Conservation (phyloP, 2,329 filamentous ascomycete genomes). For the Claviceps sp. region DNA sequence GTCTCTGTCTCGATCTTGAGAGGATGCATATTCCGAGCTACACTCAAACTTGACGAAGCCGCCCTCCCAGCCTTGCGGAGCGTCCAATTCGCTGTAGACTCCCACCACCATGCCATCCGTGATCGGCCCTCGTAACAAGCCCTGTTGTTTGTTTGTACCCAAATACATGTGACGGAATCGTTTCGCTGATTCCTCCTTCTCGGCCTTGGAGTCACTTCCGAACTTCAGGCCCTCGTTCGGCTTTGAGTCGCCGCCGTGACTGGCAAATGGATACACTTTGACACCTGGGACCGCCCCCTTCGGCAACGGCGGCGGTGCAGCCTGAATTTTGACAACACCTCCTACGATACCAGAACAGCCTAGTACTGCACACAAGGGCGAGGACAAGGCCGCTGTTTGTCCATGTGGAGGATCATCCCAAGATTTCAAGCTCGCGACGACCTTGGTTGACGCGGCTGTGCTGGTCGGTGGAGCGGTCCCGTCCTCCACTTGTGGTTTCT, state of each 20-base stretch:
- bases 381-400: conserved; percentile 67
- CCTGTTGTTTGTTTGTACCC: conserved; percentile 36
- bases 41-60: conserved; percentile 67
- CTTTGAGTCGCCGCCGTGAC: conserved; percentile 28
- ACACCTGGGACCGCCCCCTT: conserved; percentile 51
- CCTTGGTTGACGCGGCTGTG: conserved; percentile 31
- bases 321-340: conserved; percentile 75
- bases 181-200: conserved; percentile 63
- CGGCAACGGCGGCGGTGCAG: conserved; percentile 59
- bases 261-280: conserved; percentile 69
- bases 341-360: conserved; percentile 64
- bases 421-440: conserved; percentile 60
- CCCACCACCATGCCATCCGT: conserved; percentile 78
- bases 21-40: conserved; percentile 15
- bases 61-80: conserved; percentile 59
- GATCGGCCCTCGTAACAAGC: conserved; percentile 68
- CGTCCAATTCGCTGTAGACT: conserved; percentile 37
- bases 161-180: conserved; percentile 61
- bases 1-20: conserved; percentile 32
- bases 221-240: conserved; percentile 61
- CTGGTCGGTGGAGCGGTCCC: conserved; percentile 42
- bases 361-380: conserved; percentile 59
- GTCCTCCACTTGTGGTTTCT: conserved; percentile 55
- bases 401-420: conserved; percentile 85
- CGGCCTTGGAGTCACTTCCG: conserved; percentile 73